These are phyloP conservation scores for Paramyrothecium roridum DNA, from an alignment of 2,329 filamentous ascomycete genomes.

Conservation along the genomic window DNA sequence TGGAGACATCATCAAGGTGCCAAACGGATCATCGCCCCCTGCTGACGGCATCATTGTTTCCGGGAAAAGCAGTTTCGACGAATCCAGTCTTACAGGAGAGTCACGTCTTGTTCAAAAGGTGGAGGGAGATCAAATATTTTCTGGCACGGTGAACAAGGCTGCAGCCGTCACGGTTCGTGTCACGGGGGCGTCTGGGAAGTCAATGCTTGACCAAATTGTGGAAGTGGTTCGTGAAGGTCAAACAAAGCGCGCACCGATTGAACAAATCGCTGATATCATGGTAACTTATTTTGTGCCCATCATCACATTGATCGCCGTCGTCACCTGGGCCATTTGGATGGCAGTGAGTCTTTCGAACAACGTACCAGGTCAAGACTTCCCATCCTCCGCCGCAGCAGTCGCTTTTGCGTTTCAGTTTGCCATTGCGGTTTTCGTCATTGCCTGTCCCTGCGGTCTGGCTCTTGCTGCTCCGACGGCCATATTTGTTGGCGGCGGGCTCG, in stretches of 20 bases:
- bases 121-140: constrained; percentile 62
- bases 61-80: constrained; percentile 72
- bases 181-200: constrained; percentile 62
- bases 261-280: constrained; percentile 68
- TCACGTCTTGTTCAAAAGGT: constrained; percentile 64
- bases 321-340: constrained; percentile 73
- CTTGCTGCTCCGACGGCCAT: constrained; percentile 84
- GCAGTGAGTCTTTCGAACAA: constrained; percentile 55
- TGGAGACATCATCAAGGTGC: constrained; percentile 71
- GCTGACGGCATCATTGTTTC: constrained; percentile 70
- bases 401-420: constrained; percentile 78
- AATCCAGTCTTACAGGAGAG: constrained; percentile 85
- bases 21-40: constrained; percentile 78
- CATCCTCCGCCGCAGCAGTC: constrained; percentile 61
- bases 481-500: constrained; percentile 77
- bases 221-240: constrained; percentile 75
- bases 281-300: constrained; percentile 76
- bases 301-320: constrained; percentile 65
- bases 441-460: constrained; percentile 80
- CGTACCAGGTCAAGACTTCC: constrained; percentile 55
- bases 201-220: constrained; percentile 79
- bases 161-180: constrained; percentile 60
- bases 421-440: constrained; percentile 83
- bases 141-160: constrained; percentile 73
- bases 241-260: constrained; percentile 70